Percentiles rank a stretch among this genome's conserved stretches.
phyloP scores from a whole-genome alignment of 257 asterid genomes.

The Solanum clarkiae region DNA sequence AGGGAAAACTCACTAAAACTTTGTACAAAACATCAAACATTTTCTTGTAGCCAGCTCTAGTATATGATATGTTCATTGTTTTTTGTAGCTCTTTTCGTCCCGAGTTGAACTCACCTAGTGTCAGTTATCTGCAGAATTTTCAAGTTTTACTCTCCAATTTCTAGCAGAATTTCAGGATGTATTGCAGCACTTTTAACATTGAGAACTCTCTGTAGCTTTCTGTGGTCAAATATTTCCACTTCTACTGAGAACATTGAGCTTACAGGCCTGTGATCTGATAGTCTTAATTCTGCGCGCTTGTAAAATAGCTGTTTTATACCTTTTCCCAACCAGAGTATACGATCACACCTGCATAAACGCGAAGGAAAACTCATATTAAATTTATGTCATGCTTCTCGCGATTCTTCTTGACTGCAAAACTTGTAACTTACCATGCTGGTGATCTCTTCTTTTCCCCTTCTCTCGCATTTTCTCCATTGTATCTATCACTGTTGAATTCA shows the following conservation, averaged over 20 bases:
- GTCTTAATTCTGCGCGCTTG: conserved; percentile 45
- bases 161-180: conserved; percentile 44
- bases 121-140: not conserved
- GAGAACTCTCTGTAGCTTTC: conserved; percentile 73
- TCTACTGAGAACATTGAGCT: conserved; percentile 55
- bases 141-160: conserved; percentile 10
- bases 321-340: conserved; percentile 80
- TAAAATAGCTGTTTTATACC: conserved; percentile 72
- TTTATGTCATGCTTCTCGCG: not conserved
- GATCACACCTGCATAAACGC: conserved; percentile 67
- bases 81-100: not conserved
- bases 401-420: not conserved
- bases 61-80: not conserved
- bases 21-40: not conserved
- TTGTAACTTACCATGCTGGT: conserved; percentile 72
- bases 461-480: conserved; percentile 45
- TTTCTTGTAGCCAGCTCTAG: not conserved
- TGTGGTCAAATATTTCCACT: conserved; percentile 72
- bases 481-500: conserved; percentile 57
- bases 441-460: conserved; percentile 94
- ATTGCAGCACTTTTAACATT: conserved; percentile 47
- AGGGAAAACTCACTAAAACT: not conserved
- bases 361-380: not conserved
- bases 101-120: not conserved
- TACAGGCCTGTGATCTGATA: conserved; percentile 89